These are phyloP conservation scores for Kodamaea restingae DNA, from an alignment of 805 yeast genomes.

Conservation along the genomic window DNA sequence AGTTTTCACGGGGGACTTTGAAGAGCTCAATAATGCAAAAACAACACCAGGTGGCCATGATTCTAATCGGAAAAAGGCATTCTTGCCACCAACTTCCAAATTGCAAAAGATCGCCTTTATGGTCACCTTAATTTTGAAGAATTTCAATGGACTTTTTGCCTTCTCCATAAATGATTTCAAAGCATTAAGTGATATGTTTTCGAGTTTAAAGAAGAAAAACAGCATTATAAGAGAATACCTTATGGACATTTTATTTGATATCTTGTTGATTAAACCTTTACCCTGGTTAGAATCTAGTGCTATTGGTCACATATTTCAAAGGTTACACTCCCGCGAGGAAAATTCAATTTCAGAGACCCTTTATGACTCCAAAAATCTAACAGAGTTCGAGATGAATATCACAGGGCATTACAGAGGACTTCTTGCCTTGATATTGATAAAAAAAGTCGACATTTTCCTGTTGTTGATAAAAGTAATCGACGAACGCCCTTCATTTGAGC, in stretches of 20 bases:
- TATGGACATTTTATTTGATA: constrained; percentile 67
- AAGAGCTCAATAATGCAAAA: constrained; percentile 8
- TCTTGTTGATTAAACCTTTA: constrained; percentile 55
- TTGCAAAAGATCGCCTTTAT: constrained; percentile 59
- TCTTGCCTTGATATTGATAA: constrained; percentile 50
- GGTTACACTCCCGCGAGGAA: not conserved
- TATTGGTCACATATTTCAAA: constrained; percentile 19
- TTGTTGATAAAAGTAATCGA: constrained; percentile 43
- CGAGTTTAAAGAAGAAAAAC: constrained; percentile 59
- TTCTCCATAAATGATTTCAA: constrained; percentile 54
- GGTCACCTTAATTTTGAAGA: constrained; percentile 57
- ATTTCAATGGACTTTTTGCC: constrained; percentile 73
- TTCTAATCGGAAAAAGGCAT: constrained; percentile 13
- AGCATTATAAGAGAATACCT: constrained; percentile 55
- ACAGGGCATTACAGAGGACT: constrained; percentile 66
- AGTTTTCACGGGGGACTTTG: constrained; percentile 59
- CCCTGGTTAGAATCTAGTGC: constrained; percentile 43
- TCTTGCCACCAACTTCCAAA: constrained; percentile 39
- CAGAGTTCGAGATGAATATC: constrained; percentile 35
- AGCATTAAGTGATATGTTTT: constrained; percentile 53
- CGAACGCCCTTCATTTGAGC: constrained; percentile 31
- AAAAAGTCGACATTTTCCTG: constrained; percentile 45
- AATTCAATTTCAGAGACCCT: not conserved
- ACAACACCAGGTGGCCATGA: constrained; percentile 6
- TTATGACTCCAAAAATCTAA: not conserved